Evolutionary conservation across 768 basidiomycete species (phyloP).

Genomic region (Albatrellus ellisii): DNA sequence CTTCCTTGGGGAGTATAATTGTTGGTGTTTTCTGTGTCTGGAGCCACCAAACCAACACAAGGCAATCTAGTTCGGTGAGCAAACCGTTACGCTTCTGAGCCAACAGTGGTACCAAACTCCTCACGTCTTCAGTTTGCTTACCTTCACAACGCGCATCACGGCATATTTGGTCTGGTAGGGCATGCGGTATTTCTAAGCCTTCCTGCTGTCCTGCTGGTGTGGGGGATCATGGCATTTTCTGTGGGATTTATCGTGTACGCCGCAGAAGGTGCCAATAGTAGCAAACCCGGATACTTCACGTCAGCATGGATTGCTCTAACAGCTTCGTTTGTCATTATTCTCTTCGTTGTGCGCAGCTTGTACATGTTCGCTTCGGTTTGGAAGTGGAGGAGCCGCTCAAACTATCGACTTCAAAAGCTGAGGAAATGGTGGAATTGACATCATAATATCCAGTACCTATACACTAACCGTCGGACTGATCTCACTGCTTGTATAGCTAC

Average conservation of each 20-base stretch:
- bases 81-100: neutral
- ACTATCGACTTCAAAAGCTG: too few species aligned
- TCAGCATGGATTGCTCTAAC: conserved; percentile 30
- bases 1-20: conserved; percentile 41
- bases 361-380: conserved; percentile 39
- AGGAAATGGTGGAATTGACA: neutral
- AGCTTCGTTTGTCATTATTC: conserved; percentile 27
- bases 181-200: conserved; percentile 38
- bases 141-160: conserved; percentile 36
- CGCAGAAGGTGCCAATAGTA: conserved; percentile 22
- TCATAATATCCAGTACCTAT: neutral
- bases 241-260: conserved; percentile 32
- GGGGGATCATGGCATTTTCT: conserved; percentile 38
- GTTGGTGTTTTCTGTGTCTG: conserved; percentile 44
- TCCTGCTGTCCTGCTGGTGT: conserved; percentile 40
- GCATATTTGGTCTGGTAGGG: conserved; percentile 31
- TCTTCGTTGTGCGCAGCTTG: conserved; percentile 26
- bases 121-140: conserved; percentile 31
- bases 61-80: conserved; percentile 30
- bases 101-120: neutral
- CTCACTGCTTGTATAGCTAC: too few species aligned
- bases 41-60: conserved; percentile 36
- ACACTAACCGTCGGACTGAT: too few species aligned
- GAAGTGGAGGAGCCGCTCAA: conserved; percentile 18
- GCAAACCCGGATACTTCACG: conserved; percentile 15